phyloP scores from a whole-genome alignment of 495 filamentous ascomycete species.

The Penicillium mononematosum region DNA sequence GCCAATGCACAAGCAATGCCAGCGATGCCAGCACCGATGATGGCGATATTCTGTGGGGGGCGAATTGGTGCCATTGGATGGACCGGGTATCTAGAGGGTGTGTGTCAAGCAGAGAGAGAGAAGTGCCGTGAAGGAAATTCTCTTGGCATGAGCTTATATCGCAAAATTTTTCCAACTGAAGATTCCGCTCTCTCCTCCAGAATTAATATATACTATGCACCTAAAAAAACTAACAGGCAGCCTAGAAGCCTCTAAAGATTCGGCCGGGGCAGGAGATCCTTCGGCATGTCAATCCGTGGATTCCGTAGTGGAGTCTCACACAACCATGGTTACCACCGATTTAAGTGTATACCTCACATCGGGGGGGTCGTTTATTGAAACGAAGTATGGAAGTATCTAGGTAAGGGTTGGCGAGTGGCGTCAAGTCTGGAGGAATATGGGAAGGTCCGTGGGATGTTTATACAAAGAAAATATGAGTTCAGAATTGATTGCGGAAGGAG shows the following conservation, averaged over 20 bases:
- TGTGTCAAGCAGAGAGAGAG: not conserved
- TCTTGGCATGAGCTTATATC: conserved; percentile 7
- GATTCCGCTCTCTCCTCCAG: not conserved
- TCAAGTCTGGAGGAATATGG: not conserved
- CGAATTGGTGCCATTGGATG: conserved; percentile 10
- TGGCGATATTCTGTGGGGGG: conserved; percentile 39
- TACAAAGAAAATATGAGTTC: not conserved
- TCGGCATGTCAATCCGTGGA: conserved; percentile 23
- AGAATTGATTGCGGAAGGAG: not conserved
- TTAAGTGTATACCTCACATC: not conserved
- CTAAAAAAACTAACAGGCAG: not conserved
- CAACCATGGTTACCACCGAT: not conserved
- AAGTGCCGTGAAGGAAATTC: not conserved
- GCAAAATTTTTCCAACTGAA: not conserved
- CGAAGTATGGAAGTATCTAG: not conserved
- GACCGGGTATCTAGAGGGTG: too few species aligned
- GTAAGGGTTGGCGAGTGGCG: not conserved
- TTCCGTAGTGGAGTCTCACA: conserved; percentile 16
- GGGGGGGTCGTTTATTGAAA: too few species aligned
- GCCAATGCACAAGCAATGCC: conserved; percentile 56
- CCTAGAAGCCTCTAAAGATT: conserved; percentile 2
- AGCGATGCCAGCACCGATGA: conserved; percentile 58
- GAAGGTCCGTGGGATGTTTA: not conserved
- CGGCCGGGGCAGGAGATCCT: conserved; percentile 29
- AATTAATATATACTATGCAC: conserved; percentile 3